Evolutionary conservation across 345 rosid species (phyloP).

Genomic region (Citrus cavaleriei): DNA sequence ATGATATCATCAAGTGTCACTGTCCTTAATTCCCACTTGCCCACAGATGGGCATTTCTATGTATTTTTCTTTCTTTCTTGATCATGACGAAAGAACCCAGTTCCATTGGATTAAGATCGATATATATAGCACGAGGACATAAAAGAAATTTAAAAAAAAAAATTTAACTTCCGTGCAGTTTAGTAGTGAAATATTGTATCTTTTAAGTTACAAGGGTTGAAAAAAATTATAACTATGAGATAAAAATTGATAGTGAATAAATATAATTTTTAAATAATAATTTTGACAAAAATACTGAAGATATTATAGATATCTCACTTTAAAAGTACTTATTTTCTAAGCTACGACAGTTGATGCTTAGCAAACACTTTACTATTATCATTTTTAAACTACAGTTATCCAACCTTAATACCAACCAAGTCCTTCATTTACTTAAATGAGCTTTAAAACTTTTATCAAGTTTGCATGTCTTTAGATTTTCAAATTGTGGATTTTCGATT

Average conservation of each 20-base stretch:
- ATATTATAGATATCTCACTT: too few species aligned
- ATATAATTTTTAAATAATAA: too few species aligned
- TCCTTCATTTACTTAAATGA: too few species aligned
- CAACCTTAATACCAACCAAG: accelerated
- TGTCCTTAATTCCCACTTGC: background rate
- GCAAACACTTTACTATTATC: accelerated
- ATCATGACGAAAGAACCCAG: background rate
- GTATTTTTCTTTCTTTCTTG: background rate
- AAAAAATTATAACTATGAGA: too few species aligned
- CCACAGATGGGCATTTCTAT: background rate
- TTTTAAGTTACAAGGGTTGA: too few species aligned
- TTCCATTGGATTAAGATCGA: background rate
- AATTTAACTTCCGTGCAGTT: accelerated
- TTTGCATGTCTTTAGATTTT: too few species aligned
- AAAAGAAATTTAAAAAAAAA: background rate
- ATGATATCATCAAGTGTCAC: background rate
- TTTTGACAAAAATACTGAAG: too few species aligned
- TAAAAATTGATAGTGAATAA: too few species aligned
- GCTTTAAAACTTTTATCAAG: too few species aligned
- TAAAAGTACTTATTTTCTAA: accelerated
- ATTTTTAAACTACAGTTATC: too few species aligned
- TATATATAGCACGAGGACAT: background rate
- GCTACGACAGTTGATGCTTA: accelerated
- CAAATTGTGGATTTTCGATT: too few species aligned
- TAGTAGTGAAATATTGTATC: accelerated